Base-by-base conservation (phyloP, 176 grass and related monocot genomes). In the Saccharum spontaneum region DNA sequence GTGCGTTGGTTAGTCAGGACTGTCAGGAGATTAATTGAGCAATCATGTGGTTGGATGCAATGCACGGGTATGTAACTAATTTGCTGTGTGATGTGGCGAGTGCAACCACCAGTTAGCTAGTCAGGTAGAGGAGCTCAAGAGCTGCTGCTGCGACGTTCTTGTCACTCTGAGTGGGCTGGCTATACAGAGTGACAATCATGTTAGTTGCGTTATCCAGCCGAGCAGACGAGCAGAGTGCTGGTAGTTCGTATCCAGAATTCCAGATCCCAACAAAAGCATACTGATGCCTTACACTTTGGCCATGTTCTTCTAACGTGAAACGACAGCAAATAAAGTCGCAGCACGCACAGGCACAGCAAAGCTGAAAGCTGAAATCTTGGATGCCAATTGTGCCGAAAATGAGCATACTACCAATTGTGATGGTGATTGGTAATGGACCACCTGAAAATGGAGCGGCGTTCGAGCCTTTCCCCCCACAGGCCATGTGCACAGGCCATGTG, bases 401-500 rank as follows among this genome's bases (percentile, higher is more conserved):
- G 54, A n/a, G 54, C 52, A 57, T 55, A 55, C 49, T 18, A 22
- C 34, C 4, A 36, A 4, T 36, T 2, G 8, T 60, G 55, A 10
- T 60, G 8, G 22, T 60, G 55, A 60, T 0, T 63, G 77, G 1
- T 2, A 46, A 50, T 33, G 11, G 43, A 63, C 28, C 8, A 70
- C 26, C 37, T 33, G 22, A 23, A 73, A 30, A 63, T 2, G 4
- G 22, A 31, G 22, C 28, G 66, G 48, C 26, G 5, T 60, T 30
- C 62, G 66, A 31, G 10, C 10, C 16, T 81, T 63, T 55, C 1
- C 18, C 45, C 38, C 82, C 50, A 7, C 48, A 16, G 30, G 59
- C 54, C 84, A 83, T 86, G 83, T 90, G 78, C 79, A 22, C 50
- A 18, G 30, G 59, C 64, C 84, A 83, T 86, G 88, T 90, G 79